phyloP scores from a whole-genome alignment of 2,329 filamentous ascomycete species.

The Fusarium aywerte region DNA sequence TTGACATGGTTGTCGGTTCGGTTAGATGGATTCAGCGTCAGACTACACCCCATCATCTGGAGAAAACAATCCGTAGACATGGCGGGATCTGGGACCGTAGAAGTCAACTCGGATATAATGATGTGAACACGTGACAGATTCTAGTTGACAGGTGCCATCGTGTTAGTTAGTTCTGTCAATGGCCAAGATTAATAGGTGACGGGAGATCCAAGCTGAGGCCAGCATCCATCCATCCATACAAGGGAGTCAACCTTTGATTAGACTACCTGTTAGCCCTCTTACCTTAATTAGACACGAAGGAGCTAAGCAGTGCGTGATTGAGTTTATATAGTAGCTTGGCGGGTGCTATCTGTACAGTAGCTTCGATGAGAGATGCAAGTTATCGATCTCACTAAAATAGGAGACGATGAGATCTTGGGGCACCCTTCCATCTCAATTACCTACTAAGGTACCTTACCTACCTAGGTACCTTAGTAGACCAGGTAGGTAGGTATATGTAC shows the following conservation, averaged over 20 bases:
- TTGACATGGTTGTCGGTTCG: neutral
- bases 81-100: neutral
- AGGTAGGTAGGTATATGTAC: too few relatives aligned
- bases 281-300: constrained; percentile 14
- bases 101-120: neutral
- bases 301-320: constrained; percentile 2
- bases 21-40: neutral
- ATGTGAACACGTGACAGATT: constrained; percentile 8
- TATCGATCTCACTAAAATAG: constrained; percentile 3
- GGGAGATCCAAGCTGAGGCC: neutral
- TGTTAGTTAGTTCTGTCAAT: neutral
- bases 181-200: neutral
- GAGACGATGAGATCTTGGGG: neutral
- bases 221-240: neutral
- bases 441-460: too few relatives aligned
- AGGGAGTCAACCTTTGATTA: neutral
- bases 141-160: constrained; percentile 5
- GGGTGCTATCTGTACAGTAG: neutral
- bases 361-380: constrained; percentile 8
- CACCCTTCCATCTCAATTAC: too few relatives aligned
- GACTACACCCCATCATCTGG: neutral
- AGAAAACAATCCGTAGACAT: neutral
- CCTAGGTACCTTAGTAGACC: too few relatives aligned
- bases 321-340: neutral
- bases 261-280: neutral